These are phyloP conservation scores for Botrytis elliptica DNA, from an alignment of 2,329 filamentous ascomycete species.

Conservation along the genomic window DNA sequence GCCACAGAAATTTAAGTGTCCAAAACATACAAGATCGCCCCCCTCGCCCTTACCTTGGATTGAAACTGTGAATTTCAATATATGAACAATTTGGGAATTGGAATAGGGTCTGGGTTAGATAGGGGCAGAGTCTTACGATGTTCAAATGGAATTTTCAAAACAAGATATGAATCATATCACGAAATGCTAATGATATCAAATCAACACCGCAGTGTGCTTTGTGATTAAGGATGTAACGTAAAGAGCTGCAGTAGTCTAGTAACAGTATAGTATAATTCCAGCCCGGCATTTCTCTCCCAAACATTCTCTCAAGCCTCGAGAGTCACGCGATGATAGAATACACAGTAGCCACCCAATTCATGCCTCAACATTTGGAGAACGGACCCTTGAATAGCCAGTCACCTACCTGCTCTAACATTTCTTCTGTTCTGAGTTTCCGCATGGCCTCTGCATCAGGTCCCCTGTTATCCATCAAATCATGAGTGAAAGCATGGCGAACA, in stretches of 20 bases:
- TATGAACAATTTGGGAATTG: neutral
- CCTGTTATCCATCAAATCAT: constrained; percentile 25
- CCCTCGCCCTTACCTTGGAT: neutral
- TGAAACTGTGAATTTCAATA: neutral
- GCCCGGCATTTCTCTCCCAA: neutral
- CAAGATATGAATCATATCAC: neutral
- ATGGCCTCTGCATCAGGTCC: constrained; percentile 23
- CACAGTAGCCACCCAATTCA: neutral
- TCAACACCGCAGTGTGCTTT: neutral
- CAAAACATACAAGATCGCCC: neutral
- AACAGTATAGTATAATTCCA: neutral
- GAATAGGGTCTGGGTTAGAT: neutral
- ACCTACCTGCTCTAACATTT: constrained; percentile 26
- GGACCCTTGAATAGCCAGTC: constrained; percentile 29
- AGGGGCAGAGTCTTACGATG: neutral
- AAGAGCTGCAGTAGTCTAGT: neutral
- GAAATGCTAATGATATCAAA: neutral
- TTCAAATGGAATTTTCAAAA: neutral
- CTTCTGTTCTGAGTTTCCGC: constrained; percentile 21
- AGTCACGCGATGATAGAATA: neutral
- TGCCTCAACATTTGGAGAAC: constrained; percentile 19
- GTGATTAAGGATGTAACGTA: no score
- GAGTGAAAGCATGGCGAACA: constrained; percentile 30
- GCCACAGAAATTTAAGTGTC: neutral
- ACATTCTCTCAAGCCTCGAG: neutral